Evolutionary conservation across 2,329 filamentous ascomycete species (phyloP), one percentile per base, ranked within the genome.

Genomic region (Fusarium vanettenii): DNA sequence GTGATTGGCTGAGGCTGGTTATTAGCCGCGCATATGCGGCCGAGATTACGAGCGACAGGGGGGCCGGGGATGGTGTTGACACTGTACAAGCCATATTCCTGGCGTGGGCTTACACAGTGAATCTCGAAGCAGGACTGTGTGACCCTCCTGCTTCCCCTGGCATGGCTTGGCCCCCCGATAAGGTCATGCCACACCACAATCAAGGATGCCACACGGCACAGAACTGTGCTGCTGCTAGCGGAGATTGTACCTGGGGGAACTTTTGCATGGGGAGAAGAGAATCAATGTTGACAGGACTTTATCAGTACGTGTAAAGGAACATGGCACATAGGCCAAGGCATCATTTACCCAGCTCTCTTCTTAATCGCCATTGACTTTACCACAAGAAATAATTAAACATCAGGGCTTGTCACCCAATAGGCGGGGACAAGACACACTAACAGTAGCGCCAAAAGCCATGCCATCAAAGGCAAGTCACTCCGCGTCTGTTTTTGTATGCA

Each of bases 21-120:
- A 79, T 73, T 77, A 79, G 77, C 66, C 70, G 76, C 73, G 73
- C 73, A 71, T 72, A 79, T 78, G 77, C 76, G 71, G 64, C 77
- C 76, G 78, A 79, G 76, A 79, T 79, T 79, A 73, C 76, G 52
- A 71, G 66, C 64, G 45, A 57, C 76, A 78, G 66, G 72, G 76
- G 67, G 43, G 18, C 20, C 6, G 10, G 45, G 41, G 11, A 20
- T 20, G n/a, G 9, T 45, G 33, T 39, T 55, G 35, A 48, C 74
- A 79, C 78, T 77, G 76, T 79, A 68, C 6, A 1, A 11, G 22
- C 1, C 8, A 13, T 6, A n/a, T 16, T 33, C 18, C 6, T 3
- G n/a, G 18, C 27, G 31, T 14, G 8, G 43, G 20, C 27, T 45
- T 48, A 50, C 66, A 77, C 76, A 69, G 75, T 79, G 16, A 43